These are phyloP conservation scores for Sporisorium exsertum DNA, from an alignment of 1,284 basidiomycete genomes.

Conservation along the genomic window DNA sequence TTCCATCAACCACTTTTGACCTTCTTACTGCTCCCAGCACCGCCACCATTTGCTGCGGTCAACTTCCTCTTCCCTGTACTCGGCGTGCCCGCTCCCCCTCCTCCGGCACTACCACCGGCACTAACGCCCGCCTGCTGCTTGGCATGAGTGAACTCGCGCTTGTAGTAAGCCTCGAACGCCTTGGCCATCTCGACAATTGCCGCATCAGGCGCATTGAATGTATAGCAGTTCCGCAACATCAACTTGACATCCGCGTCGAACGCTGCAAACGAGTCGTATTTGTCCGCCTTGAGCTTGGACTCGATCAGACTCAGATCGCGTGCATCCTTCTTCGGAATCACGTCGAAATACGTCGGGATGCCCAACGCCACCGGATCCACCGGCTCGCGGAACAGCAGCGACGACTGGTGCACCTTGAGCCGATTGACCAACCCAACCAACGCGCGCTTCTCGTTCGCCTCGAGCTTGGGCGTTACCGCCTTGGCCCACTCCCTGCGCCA, in stretches of 20 bases:
- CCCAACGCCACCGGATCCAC: slow-evolving; percentile 76
- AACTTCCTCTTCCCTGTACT: slow-evolving; percentile 22
- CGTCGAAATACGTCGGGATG: slow-evolving; percentile 84
- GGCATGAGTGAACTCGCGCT: slow-evolving; percentile 50
- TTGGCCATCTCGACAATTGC: slow-evolving; percentile 75
- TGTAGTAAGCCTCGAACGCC: slow-evolving; percentile 69
- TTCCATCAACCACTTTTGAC: slow-evolving; percentile 23
- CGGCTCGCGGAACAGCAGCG: slow-evolving; percentile 74
- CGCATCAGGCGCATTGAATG: slow-evolving; percentile 84
- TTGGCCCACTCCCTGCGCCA: slow-evolving; percentile 87
- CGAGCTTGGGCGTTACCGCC: slow-evolving; percentile 79
- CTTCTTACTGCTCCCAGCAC: slow-evolving; percentile 28
- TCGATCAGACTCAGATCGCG: slow-evolving; percentile 87
- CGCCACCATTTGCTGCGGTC: background rate
- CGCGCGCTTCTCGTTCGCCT: slow-evolving; percentile 83
- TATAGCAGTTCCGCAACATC: slow-evolving; percentile 86
- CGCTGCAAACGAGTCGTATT: slow-evolving; percentile 80
- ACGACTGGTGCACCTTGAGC: slow-evolving; percentile 53
- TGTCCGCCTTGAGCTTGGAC: slow-evolving; percentile 82
- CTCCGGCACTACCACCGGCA: slow-evolving; percentile 8
- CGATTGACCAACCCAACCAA: slow-evolving; percentile 80
- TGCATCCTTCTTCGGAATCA: slow-evolving; percentile 85
- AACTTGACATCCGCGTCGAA: slow-evolving; percentile 85
- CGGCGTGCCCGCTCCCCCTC: background rate
- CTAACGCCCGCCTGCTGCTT: slow-evolving; percentile 39